Evolutionary conservation across 495 filamentous ascomycete species (phyloP), one percentile per base, ranked within the genome.

Genomic region (Neurospora hispaniola): DNA sequence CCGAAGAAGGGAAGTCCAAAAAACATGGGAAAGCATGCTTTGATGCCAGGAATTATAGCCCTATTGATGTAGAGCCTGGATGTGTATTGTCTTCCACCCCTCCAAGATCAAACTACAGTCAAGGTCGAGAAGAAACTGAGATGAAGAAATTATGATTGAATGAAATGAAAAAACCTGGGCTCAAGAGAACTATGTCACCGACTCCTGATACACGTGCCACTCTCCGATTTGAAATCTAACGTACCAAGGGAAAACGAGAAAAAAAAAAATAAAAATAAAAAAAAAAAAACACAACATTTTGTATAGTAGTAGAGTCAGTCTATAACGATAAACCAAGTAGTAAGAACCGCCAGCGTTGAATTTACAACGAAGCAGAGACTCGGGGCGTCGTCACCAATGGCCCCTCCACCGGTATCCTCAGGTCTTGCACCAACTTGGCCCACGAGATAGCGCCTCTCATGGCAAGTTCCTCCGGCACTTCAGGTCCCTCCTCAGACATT

Each of bases 391-490:
- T 31, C 23, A 71, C 41, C 42, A 27, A 71, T 6, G 83, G 83
- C 69, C 82, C 81, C 42, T 87, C 86, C 3, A 81, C 84, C 8
- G 79, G 81, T 76, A 88, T 81, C 70, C 81, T 84, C 82, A 89
- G 83, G 69, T 87, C 87, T 59, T 79, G 79, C 2, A 84, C 81
- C 44, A 90, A 80, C 81, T 85, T 93, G 72, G 80, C 81, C 89
- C 91, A 94, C 70, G 88, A 87, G 69, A 82, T 81, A 35, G 86
- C 86, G 2, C 89, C 93, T 71, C 92, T 82, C 48, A 80, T 81
- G 16, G 92, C 92, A 79, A 94, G 88, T 70, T 89, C 86, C 68
- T 81, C 82, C 0, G 90, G 90, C 10, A 90, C 88, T 0, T 78
- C 79, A 35, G 83, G 73, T 70, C 82, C 81, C 27, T 77, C 69